Evolutionary conservation across 495 filamentous ascomycete genomes (phyloP).

Genomic region (Staphylotrichum tortipilum): DNA sequence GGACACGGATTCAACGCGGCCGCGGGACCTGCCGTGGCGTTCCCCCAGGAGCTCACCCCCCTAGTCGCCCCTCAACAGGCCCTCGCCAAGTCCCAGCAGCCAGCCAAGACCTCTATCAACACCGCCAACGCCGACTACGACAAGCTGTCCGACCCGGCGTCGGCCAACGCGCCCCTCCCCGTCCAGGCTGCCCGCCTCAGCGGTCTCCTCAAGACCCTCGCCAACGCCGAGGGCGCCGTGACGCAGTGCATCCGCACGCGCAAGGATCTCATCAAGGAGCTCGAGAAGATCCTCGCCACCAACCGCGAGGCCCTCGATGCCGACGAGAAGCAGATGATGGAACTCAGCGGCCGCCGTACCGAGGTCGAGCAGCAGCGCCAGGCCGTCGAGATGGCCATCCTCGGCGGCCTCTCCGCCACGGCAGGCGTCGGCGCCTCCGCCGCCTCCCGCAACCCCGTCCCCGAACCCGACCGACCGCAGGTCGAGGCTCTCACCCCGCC

Average conservation of each 20-base stretch:
- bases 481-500: slow-evolving; percentile 81
- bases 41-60: slow-evolving; percentile 68
- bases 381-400: slow-evolving; percentile 82
- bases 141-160: slow-evolving; percentile 63
- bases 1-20: slow-evolving; percentile 59
- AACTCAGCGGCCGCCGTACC: slow-evolving; percentile 51
- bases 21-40: slow-evolving; percentile 44
- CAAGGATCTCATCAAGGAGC: slow-evolving; percentile 59
- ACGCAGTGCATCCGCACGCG: slow-evolving; percentile 85
- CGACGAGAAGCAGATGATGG: slow-evolving; percentile 56
- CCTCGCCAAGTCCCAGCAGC: slow-evolving; percentile 58
- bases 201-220: slow-evolving; percentile 75
- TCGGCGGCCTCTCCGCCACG: slow-evolving; percentile 59
- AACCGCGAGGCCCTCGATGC: slow-evolving; percentile 59
- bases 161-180: slow-evolving; percentile 59
- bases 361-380: slow-evolving; percentile 68
- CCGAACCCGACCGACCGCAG: slow-evolving; percentile 58
- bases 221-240: slow-evolving; percentile 84
- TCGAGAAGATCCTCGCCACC: slow-evolving; percentile 72
- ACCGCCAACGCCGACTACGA: slow-evolving; percentile 72
- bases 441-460: slow-evolving; percentile 26
- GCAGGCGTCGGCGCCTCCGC: slow-evolving; percentile 32
- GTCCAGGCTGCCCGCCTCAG: slow-evolving; percentile 88
- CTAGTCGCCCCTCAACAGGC: slow-evolving; percentile 63
- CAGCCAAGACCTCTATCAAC: slow-evolving; percentile 51